A percentile compares a stretch with the other conserved stretches of the same genome.
Evolutionary conservation across 331 rosid genomes (phyloP).

Genomic region (Rhamnella rubrinervis): DNA sequence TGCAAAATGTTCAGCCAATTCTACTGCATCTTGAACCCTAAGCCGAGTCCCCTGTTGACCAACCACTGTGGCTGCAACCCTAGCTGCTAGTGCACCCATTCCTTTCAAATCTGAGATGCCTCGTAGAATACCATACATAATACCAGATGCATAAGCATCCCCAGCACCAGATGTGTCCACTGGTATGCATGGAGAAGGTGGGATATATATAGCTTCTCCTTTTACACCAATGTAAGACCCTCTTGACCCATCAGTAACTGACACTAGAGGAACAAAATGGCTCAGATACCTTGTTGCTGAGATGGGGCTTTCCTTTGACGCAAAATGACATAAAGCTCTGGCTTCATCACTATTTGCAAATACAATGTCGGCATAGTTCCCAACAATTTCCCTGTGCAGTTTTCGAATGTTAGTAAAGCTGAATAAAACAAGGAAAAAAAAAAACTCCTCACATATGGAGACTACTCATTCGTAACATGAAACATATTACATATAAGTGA

Average conservation of each 20-base stretch:
- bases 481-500: background rate
- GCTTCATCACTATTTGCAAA: constrained; percentile 93
- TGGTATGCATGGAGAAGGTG: constrained; percentile 84
- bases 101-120: constrained; percentile 75
- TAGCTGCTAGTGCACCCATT: constrained; percentile 75
- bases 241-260: constrained; percentile 76
- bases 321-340: constrained; percentile 70
- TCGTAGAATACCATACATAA: constrained; percentile 64
- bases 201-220: constrained; percentile 85
- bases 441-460: background rate
- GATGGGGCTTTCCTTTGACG: constrained; percentile 52
- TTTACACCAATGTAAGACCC: constrained; percentile 88
- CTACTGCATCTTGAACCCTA: constrained; percentile 69
- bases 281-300: constrained; percentile 78
- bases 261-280: constrained; percentile 84
- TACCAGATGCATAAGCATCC: constrained; percentile 95
- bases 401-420: background rate
- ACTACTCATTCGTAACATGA: background rate
- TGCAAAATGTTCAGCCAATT: constrained; percentile 62
- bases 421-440: background rate
- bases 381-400: constrained; percentile 70
- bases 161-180: constrained; percentile 98
- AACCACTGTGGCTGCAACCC: constrained; percentile 88
- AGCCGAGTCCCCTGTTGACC: constrained; percentile 95
- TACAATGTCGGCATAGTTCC: constrained; percentile 68